A percentile compares a stretch with the other conserved stretches of the same genome.
Evolutionary conservation across 2,329 filamentous ascomycete species (phyloP).

Genomic region (Delphinella strobiligena): DNA sequence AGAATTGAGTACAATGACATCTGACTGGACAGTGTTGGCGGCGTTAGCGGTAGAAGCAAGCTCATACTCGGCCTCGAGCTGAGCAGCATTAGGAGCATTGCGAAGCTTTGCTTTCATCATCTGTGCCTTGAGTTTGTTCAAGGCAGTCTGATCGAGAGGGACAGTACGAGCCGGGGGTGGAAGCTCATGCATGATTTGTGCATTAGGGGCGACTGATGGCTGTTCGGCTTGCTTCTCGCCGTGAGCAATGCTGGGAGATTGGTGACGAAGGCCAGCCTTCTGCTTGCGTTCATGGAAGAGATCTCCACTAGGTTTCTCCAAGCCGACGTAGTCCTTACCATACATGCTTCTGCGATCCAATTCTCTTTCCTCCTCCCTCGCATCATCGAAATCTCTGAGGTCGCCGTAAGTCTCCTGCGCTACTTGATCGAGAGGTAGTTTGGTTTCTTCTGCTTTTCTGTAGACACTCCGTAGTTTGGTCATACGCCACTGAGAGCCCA

Average conservation of each 20-base stretch:
- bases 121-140: conserved; percentile 85
- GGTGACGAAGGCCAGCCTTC: conserved; percentile 39
- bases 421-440: conserved; percentile 64
- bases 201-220: conserved; percentile 20
- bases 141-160: conserved; percentile 58
- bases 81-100: conserved; percentile 59
- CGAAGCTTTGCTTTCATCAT: conserved; percentile 93
- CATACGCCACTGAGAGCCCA: conserved; percentile 91
- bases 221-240: conserved; percentile 12
- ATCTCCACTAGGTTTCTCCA: conserved; percentile 79
- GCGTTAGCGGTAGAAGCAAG: conserved; percentile 53
- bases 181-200: conserved; percentile 45
- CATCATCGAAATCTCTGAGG: conserved; percentile 78
- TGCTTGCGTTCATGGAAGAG: conserved; percentile 66
- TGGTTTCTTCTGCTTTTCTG: conserved; percentile 60
- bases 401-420: conserved; percentile 72
- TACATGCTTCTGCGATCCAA: conserved; percentile 72
- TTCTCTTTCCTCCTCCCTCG: conserved; percentile 85
- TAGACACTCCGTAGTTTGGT: conserved; percentile 84
- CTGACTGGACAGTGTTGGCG: conserved; percentile 42
- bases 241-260: conserved; percentile 18
- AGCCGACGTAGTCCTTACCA: conserved; percentile 71
- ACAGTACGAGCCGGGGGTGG: conserved; percentile 36
- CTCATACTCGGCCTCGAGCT: conserved; percentile 77
- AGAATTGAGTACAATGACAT: conserved; percentile 68